phyloP scores from a whole-genome alignment of 2,329 filamentous ascomycete genomes.

The Penicillium verrucosum region DNA sequence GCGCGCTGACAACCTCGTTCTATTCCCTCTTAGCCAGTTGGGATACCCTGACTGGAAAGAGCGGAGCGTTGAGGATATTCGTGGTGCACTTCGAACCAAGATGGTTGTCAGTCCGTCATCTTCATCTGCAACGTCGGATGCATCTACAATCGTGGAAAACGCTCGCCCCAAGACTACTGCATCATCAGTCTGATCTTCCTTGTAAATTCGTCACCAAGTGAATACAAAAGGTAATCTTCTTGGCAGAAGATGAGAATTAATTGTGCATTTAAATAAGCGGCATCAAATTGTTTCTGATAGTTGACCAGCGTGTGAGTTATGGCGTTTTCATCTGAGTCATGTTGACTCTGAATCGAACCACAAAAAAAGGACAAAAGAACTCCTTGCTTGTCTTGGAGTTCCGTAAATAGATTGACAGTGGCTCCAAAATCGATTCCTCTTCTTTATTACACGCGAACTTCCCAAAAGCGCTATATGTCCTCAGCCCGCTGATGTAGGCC shows the following conservation, averaged over 20 bases:
- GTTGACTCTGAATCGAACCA: conserved; percentile 9
- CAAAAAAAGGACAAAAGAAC: neutral
- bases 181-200: conserved; percentile 1
- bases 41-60: conserved; percentile 51
- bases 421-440: neutral
- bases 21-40: conserved; percentile 42
- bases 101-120: conserved; percentile 22
- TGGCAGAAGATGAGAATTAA: conserved; percentile 1
- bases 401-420: neutral
- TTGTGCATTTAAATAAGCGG: conserved; percentile 11
- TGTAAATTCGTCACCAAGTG: neutral
- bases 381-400: conserved; percentile 4
- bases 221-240: conserved; percentile 19
- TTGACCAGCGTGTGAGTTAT: conserved; percentile 26
- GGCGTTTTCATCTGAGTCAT: conserved; percentile 24
- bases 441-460: neutral
- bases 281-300: conserved; percentile 15
- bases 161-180: conserved; percentile 10
- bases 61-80: conserved; percentile 48
- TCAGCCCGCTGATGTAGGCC: neutral
- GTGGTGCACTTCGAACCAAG: conserved; percentile 40
- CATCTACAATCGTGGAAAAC: conserved; percentile 22
- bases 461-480: neutral
- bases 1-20: conserved; percentile 36
- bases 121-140: conserved; percentile 18